Evolutionary conservation across 345 rosid genomes (phyloP).

Genomic region (Arabis hirsuta): DNA sequence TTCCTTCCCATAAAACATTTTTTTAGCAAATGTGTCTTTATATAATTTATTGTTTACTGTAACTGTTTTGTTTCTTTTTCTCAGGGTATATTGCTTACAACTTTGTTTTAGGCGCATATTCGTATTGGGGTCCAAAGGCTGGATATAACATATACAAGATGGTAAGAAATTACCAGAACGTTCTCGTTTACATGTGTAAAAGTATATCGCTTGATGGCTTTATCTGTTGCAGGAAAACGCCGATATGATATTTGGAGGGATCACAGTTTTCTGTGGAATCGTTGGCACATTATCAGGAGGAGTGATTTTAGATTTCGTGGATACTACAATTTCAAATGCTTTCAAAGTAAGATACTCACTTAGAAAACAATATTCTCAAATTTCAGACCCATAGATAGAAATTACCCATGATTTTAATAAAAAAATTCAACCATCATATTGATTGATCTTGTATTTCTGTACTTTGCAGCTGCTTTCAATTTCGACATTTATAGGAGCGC

Average conservation of each 20-base stretch:
- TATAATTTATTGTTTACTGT: slow-evolving; percentile 49
- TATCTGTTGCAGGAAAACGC: slow-evolving; percentile 63
- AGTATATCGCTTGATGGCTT: slow-evolving; percentile 23
- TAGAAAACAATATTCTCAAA: slow-evolving; percentile 11
- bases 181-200: slow-evolving; percentile 17
- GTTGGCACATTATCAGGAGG: slow-evolving; percentile 91
- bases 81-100: slow-evolving; percentile 86
- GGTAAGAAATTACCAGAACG: slow-evolving; percentile 49
- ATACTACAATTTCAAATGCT: slow-evolving; percentile 82
- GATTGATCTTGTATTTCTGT: slow-evolving; percentile 8
- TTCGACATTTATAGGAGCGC: slow-evolving; percentile 72
- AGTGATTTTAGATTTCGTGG: slow-evolving; percentile 62
- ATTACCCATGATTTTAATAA: neutral
- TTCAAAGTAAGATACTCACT: slow-evolving; percentile 64
- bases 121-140: slow-evolving; percentile 99
- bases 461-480: slow-evolving; percentile 75
- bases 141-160: slow-evolving; percentile 82
- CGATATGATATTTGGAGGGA: slow-evolving; percentile 90
- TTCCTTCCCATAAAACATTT: neutral
- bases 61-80: slow-evolving; percentile 33
- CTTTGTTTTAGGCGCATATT: slow-evolving; percentile 94
- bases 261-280: slow-evolving; percentile 80
- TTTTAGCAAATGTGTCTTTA: neutral
- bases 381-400: neutral
- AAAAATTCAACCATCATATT: no score